Evolutionary conservation across 495 filamentous ascomycete species (phyloP).

Genomic region (Neurospora pannonica): DNA sequence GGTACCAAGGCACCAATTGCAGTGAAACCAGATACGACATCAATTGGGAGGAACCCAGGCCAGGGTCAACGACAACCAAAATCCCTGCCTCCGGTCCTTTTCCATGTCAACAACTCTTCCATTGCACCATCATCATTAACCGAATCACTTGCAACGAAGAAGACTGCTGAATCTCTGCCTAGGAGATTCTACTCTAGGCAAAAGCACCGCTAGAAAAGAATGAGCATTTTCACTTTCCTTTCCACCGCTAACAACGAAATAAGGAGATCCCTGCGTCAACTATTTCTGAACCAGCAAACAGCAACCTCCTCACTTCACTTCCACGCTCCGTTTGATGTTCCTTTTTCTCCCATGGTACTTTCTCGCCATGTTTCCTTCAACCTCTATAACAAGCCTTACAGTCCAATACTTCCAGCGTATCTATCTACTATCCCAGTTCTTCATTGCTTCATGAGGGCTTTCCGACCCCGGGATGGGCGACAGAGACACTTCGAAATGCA

Average conservation of each 20-base stretch:
- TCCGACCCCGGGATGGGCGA: neutral
- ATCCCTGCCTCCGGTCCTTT: neutral
- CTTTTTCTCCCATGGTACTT: neutral
- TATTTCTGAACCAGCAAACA: neutral
- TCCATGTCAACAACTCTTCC: neutral
- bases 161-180: neutral
- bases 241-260: neutral
- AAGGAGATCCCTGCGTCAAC: neutral
- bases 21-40: neutral
- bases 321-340: neutral
- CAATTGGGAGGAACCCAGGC: neutral
- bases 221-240: neutral
- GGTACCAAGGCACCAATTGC: neutral
- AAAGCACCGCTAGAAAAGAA: neutral
- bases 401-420: neutral
- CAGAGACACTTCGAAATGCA: neutral
- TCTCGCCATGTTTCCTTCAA: neutral
- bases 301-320: neutral
- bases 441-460: neutral
- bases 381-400: accelerated
- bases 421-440: too few relatives aligned
- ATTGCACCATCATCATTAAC: neutral
- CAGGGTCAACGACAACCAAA: neutral
- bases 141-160: neutral
- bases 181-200: neutral